Base-by-base conservation (phyloP, 2,329 filamentous ascomycete genomes). In the Plectosphaerella plurivora region DNA sequence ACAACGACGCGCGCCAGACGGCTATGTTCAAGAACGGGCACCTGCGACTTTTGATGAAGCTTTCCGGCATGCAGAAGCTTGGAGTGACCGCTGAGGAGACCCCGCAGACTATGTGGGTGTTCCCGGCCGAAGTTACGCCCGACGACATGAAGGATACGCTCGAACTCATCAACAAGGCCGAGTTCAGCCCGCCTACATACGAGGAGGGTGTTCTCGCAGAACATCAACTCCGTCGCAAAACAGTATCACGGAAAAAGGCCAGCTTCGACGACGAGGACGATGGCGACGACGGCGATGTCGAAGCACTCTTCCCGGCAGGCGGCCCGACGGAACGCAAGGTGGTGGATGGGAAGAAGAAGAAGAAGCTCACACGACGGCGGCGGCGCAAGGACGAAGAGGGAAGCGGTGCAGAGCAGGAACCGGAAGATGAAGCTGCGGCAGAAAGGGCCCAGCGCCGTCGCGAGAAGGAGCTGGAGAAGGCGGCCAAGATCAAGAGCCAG, bases 21-120 rank as follows among this genome's bases (percentile, higher is more conserved):
- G 87, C 90, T 24, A 85, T 96, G 70, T 95, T 95, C 74, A 95
- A 91, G 65, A 95, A 97, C 68, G 86, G 89, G 10, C 87, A 93
- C 62, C 78, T 97, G 2, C 87, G 92, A 35, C 83, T 97, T 2
- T 79, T 99, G 4, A 87, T 97, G 81, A 86, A 78, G 1, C 77
- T 94, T 0, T 76, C 87, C 16, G 89, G 88, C 1, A 82, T 95
- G 55, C 78, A 87, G 61, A 78, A 86, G 4, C 68, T 79, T 9
- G 68, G 71, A 0, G 73, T 76, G 1, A 68, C 68, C 0, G 61
- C 76, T 4, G 86, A 91, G 42, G 89, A 96, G 63, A 86, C 89
- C 4, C 78, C 81, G 1, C 88, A 93, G 53, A 86, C 88, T 2
- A 74, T 78, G 1, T 97, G 94, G 94, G 73, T 89, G 44, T 77